Percentiles rank a stretch among this genome's conserved stretches.
Evolutionary conservation across 495 filamentous ascomycete species (phyloP).

Genomic region (Chaetomidium leptoderma): DNA sequence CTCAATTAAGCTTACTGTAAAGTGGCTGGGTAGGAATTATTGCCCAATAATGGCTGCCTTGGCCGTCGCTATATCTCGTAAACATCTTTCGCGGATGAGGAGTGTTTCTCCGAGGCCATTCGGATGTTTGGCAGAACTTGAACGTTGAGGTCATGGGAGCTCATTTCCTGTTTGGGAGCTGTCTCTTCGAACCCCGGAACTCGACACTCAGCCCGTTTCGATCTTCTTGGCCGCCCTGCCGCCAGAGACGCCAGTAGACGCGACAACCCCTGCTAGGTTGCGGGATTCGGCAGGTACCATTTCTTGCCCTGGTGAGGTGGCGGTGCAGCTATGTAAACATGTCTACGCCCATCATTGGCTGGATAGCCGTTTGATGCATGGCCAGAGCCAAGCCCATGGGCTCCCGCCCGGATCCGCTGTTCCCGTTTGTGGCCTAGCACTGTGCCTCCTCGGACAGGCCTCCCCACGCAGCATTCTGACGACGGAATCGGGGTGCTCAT

Average conservation of each 20-base stretch:
- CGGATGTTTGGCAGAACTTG: no score
- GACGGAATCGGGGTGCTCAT: no score
- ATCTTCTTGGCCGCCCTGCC: conserved; percentile 1
- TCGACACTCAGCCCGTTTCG: not conserved
- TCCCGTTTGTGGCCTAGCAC: conserved; percentile 4
- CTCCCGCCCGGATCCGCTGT: conserved; percentile 5
- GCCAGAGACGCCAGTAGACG: conserved; percentile 9
- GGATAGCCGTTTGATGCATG: not conserved
- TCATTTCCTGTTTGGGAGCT: not conserved
- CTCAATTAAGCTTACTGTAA: no score
- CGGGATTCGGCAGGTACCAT: not conserved
- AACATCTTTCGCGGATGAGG: no score
- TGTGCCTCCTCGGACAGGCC: not conserved
- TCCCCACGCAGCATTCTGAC: not conserved
- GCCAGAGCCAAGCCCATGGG: conserved; percentile 11
- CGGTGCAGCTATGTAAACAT: not conserved
- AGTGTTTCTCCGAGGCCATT: no score
- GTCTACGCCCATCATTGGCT: not conserved
- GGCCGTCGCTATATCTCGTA: no score
- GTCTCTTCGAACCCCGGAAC: not conserved
- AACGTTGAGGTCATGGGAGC: not conserved
- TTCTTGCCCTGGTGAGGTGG: not conserved
- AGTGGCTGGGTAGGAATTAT: no score
- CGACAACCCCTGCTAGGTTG: not conserved
- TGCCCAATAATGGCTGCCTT: no score